These are phyloP conservation scores for Gossypium thurberi DNA, from an alignment of 345 rosid species.

Conservation along the genomic window DNA sequence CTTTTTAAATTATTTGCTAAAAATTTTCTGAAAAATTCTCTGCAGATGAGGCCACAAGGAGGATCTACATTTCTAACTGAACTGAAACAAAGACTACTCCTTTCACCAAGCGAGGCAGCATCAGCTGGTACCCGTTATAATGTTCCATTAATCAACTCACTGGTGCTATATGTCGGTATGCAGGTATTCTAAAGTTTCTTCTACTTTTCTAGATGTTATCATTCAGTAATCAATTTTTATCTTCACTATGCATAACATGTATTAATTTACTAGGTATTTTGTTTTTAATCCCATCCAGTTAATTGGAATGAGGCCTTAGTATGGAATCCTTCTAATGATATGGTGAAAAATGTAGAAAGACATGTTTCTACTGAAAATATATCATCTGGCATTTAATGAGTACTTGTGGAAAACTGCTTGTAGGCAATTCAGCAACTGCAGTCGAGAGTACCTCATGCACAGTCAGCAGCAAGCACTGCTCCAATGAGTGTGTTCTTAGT, in stretches of 20 bases:
- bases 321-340: background rate
- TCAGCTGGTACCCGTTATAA: constrained; percentile 83
- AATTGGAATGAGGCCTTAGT: background rate
- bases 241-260: background rate
- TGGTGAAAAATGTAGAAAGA: background rate
- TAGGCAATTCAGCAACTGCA: constrained; percentile 83
- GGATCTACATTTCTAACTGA: constrained; percentile 66
- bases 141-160: constrained; percentile 87
- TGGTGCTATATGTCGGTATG: constrained; percentile 96
- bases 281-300: background rate
- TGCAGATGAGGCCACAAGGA: constrained; percentile 70
- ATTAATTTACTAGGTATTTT: background rate
- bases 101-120: constrained; percentile 69
- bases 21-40: background rate
- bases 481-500: constrained; percentile 39
- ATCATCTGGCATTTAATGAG: background rate
- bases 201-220: background rate
- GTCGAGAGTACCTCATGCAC: constrained; percentile 62
- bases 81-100: constrained; percentile 74
- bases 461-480: constrained; percentile 41
- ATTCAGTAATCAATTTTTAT: background rate
- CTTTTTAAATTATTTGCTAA: background rate
- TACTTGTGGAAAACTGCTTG: constrained; percentile 1
- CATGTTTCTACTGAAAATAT: background rate
- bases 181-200: constrained; percentile 46